Evolutionary conservation across 1,139 yeast genomes (phyloP).

Genomic region (Candida sanyaensis): DNA sequence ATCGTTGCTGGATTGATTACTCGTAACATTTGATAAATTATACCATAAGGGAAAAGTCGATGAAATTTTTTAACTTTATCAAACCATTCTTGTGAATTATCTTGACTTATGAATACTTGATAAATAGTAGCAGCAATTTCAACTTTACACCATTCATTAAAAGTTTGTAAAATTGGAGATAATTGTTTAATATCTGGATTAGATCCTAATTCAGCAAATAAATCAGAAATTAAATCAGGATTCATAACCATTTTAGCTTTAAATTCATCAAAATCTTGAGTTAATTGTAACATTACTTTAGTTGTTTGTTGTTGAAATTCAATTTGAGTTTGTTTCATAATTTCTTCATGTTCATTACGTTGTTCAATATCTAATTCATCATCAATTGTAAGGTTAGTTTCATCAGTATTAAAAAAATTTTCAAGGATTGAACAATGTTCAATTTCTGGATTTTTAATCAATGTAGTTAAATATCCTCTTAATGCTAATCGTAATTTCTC

Average conservation of each 20-base stretch:
- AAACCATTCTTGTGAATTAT: constrained; percentile 73
- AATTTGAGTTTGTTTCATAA: constrained; percentile 63
- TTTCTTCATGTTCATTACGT: constrained; percentile 61
- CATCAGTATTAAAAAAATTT: constrained; percentile 50
- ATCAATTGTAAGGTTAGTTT: constrained; percentile 25
- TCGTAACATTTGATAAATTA: constrained; percentile 72
- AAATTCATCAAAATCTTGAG: constrained; percentile 53
- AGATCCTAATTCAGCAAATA: constrained; percentile 66
- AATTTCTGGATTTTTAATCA: constrained; percentile 57
- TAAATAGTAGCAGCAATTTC: constrained; percentile 84
- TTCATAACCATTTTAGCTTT: constrained; percentile 52
- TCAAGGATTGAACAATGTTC: constrained; percentile 51
- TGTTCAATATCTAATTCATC: constrained; percentile 57
- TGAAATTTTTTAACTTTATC: constrained; percentile 71
- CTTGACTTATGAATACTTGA: constrained; percentile 77
- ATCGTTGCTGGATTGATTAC: constrained; percentile 87
- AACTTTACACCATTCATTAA: constrained; percentile 78
- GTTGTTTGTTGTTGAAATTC: constrained; percentile 73
- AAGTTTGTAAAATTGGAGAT: constrained; percentile 65
- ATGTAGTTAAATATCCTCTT: constrained; percentile 64
- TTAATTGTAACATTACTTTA: constrained; percentile 40
- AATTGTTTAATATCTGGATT: constrained; percentile 58
- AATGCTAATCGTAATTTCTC: constrained; percentile 77
- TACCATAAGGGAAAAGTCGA: constrained; percentile 69
- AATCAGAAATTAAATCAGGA: constrained; percentile 48